These are phyloP conservation scores for Penicillium diatomitis DNA, from an alignment of 495 filamentous ascomycete species.

Conservation along the genomic window DNA sequence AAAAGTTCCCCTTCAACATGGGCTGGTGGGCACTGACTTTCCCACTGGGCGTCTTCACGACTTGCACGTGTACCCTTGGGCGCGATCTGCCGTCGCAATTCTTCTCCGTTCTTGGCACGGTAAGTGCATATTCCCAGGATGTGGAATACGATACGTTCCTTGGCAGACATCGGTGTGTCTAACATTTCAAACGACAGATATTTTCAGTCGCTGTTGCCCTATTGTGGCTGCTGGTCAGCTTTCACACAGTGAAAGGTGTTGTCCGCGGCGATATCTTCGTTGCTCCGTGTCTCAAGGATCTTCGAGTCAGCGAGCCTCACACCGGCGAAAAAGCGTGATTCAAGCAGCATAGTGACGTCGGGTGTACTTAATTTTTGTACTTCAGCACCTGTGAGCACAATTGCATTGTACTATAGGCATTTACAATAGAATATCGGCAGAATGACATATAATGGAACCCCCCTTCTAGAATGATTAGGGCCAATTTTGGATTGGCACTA, in stretches of 20 bases:
- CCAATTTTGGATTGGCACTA: too few species aligned
- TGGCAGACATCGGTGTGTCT: neutral
- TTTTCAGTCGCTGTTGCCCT: constrained; percentile 3
- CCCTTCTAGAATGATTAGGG: too few species aligned
- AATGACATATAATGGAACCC: too few species aligned
- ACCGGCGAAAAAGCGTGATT: neutral
- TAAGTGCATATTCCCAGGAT: constrained; percentile 1
- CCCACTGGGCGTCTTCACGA: constrained; percentile 40
- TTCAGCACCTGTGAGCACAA: neutral
- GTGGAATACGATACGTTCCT: neutral
- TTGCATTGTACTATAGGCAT: neutral
- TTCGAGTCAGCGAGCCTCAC: neutral
- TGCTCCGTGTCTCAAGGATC: constrained; percentile 5
- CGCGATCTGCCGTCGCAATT: constrained; percentile 34
- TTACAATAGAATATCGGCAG: too few species aligned
- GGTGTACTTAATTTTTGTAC: neutral
- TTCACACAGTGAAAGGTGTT: neutral
- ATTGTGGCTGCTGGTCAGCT: constrained; percentile 4
- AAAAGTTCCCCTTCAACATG: constrained; percentile 47
- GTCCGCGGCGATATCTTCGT: constrained; percentile 1
- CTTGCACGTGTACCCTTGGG: constrained; percentile 30
- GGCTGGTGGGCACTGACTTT: constrained; percentile 53
- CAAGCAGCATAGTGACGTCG: neutral
- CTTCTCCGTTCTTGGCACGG: constrained; percentile 36
- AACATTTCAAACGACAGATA: neutral